Conservation (phyloP, 163 green algal species). For the Coccomyxa subellipsoidea region DNA sequence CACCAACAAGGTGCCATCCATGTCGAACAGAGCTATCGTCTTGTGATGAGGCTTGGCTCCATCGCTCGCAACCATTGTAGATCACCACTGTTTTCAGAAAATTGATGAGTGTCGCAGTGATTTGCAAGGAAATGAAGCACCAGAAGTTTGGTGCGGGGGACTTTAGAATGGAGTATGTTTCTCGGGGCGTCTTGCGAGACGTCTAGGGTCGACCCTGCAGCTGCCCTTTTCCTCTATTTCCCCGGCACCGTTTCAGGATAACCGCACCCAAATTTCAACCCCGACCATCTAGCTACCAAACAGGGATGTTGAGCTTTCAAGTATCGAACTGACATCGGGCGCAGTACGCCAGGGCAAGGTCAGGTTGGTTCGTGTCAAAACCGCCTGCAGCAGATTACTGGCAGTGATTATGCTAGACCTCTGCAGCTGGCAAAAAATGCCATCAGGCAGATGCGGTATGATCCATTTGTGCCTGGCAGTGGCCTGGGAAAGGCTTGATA, state of each 20-base stretch:
- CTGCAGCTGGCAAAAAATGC: slow-evolving; percentile 3
- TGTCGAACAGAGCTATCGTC: slow-evolving; percentile 94
- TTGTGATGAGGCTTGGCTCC: slow-evolving; percentile 6
- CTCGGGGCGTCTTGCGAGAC: not conserved
- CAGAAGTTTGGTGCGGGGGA: not conserved
- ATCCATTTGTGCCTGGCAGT: slow-evolving; percentile 11
- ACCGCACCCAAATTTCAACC: not conserved
- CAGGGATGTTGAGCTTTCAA: no score
- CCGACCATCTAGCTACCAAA: no score
- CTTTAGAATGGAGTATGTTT: not conserved
- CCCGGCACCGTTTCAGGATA: not conserved
- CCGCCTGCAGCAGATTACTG: not conserved
- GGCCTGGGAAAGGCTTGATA: not conserved
- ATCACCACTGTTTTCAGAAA: not conserved
- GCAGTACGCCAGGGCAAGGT: not conserved
- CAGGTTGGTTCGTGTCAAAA: not conserved
- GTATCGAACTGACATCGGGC: not conserved
- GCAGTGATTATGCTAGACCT: not conserved
- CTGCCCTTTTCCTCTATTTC: not conserved
- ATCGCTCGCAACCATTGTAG: slow-evolving; percentile 2
- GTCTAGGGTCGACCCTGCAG: not conserved
- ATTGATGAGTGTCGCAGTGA: no score
- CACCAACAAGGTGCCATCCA: slow-evolving; percentile 95
- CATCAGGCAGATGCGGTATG: slow-evolving; percentile 18
- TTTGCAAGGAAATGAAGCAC: no score